phyloP scores from a whole-genome alignment of 1,139 yeast genomes.

The Sugiyamaella neomexicana region DNA sequence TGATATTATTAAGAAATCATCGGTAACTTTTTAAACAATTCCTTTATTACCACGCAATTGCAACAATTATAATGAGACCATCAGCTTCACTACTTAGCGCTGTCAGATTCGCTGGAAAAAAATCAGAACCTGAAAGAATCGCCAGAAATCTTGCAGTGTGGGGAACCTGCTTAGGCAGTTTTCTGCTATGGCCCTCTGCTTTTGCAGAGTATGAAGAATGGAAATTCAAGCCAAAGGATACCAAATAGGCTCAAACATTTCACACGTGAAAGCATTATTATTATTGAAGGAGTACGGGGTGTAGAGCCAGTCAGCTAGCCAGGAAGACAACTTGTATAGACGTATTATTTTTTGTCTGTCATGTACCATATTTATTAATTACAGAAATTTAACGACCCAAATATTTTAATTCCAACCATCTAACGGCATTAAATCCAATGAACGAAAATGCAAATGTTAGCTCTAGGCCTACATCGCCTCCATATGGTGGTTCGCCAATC shows the following conservation, averaged over 20 bases:
- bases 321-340: neutral
- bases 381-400: slow-evolving; percentile 28
- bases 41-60: neutral
- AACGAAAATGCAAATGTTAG: slow-evolving; percentile 70
- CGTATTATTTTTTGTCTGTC: neutral
- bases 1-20: neutral
- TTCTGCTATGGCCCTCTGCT: slow-evolving; percentile 10
- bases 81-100: slow-evolving; percentile 1
- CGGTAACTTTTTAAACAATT: neutral
- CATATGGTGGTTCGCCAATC: slow-evolving; percentile 56
- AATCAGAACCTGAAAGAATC: slow-evolving; percentile 9
- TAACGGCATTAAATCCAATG: slow-evolving; percentile 56
- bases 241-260: neutral
- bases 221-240: slow-evolving; percentile 6
- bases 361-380: neutral
- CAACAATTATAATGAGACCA: slow-evolving; percentile 9
- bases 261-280: neutral
- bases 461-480: slow-evolving; percentile 90
- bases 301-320: too few relatives aligned
- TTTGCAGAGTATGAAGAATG: slow-evolving; percentile 1
- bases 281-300: too few relatives aligned
- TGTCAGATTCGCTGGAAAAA: neutral
- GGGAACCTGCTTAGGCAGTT: slow-evolving; percentile 8
- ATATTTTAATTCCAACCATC: slow-evolving; percentile 58
- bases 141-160: slow-evolving; percentile 13